These are phyloP conservation scores for Macroventuria anomochaeta DNA, from an alignment of 2,329 filamentous ascomycete genomes.

Conservation along the genomic window DNA sequence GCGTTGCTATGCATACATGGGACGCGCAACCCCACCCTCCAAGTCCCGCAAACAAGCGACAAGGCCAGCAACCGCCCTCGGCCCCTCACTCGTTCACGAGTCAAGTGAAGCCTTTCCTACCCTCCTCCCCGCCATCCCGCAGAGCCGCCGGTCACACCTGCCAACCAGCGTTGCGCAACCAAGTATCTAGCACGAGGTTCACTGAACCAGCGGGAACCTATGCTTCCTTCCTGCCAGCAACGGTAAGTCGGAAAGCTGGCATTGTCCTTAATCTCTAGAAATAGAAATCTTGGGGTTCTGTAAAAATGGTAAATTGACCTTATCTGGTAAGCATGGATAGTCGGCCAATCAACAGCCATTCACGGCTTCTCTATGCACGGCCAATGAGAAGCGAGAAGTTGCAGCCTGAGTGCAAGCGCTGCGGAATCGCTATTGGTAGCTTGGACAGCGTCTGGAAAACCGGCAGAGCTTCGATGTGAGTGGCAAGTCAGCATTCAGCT, in stretches of 20 bases:
- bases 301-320: constrained; percentile 10
- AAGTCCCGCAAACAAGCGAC: not conserved
- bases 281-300: not conserved
- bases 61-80: constrained; percentile 14
- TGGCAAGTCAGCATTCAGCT: not conserved
- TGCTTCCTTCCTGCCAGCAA: not conserved
- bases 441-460: constrained; percentile 4
- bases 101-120: constrained; percentile 2
- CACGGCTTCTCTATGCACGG: not conserved
- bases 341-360: not conserved
- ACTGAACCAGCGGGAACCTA: not conserved
- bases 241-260: not conserved
- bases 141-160: constrained; percentile 39
- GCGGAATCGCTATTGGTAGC: not conserved
- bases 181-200: too few species aligned
- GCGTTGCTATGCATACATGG: not conserved
- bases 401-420: not conserved
- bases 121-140: constrained; percentile 25
- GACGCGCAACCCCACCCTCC: not conserved
- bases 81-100: not conserved
- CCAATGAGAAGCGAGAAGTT: not conserved
- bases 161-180: constrained; percentile 11
- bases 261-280: constrained; percentile 4
- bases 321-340: not conserved
- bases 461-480: constrained; percentile 2